A percentile compares a stretch with the other conserved stretches of the same genome.
These are phyloP conservation scores for Chlorencoelia australis DNA, from an alignment of 2,329 filamentous ascomycete genomes.

Conservation along the genomic window DNA sequence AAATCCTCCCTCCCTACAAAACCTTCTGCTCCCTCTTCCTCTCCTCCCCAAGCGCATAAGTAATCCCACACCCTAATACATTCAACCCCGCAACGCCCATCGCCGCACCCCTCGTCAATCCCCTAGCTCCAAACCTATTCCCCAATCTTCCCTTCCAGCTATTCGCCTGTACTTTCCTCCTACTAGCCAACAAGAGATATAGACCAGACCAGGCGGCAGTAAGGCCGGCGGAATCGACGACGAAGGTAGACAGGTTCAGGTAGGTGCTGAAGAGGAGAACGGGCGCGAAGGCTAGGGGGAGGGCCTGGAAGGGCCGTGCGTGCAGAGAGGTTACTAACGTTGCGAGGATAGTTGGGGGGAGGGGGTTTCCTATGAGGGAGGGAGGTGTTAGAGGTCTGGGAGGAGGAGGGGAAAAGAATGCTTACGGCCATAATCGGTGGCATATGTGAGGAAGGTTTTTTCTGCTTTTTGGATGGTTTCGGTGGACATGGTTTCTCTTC, in stretches of 20 bases:
- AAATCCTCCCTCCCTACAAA: background rate
- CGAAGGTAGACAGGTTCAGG: constrained; percentile 51
- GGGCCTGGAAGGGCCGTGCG: constrained; percentile 51
- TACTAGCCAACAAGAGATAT: constrained; percentile 51
- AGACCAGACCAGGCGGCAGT: constrained; percentile 55
- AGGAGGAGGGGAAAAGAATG: constrained; percentile 11
- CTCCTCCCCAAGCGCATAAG: constrained; percentile 40
- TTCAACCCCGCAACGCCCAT: constrained; percentile 41
- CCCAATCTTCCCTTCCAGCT: constrained; percentile 29
- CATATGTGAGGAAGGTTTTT: constrained; percentile 33
- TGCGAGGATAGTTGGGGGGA: constrained; percentile 54
- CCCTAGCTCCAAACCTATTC: constrained; percentile 39
- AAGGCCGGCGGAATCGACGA: constrained; percentile 52
- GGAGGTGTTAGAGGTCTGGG: background rate
- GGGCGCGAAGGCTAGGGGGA: constrained; percentile 59
- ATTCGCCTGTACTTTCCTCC: constrained; percentile 33
- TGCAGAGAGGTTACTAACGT: constrained; percentile 57
- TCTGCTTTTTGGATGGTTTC: constrained; percentile 24
- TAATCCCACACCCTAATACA: constrained; percentile 38
- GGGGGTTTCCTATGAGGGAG: constrained; percentile 39
- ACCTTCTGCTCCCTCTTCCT: constrained; percentile 17
- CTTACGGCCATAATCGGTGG: constrained; percentile 42
- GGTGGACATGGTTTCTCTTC: constrained; percentile 16
- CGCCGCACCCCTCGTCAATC: constrained; percentile 40
- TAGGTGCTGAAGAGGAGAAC: constrained; percentile 57